These are phyloP conservation scores for Aspergillus pseudoglaucus DNA, from an alignment of 2,329 filamentous ascomycete genomes.

Conservation along the genomic window DNA sequence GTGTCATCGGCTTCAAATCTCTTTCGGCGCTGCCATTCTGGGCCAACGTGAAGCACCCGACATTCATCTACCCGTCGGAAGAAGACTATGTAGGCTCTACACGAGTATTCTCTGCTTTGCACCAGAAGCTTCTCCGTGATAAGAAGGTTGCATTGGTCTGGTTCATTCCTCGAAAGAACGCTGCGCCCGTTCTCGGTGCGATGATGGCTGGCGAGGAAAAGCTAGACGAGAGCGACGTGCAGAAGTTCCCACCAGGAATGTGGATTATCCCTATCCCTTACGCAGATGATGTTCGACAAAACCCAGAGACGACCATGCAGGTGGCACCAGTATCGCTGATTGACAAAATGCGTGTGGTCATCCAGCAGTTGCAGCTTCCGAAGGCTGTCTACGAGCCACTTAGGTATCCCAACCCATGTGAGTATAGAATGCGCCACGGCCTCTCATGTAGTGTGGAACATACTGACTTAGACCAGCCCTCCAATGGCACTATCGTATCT, in stretches of 20 bases:
- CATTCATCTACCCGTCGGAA: conserved; percentile 91
- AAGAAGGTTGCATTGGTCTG: conserved; percentile 81
- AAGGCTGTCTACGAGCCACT: conserved; percentile 75
- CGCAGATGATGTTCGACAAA: conserved; percentile 76
- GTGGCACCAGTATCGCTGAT: conserved; percentile 64
- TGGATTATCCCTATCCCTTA: conserved; percentile 87
- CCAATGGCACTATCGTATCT: conserved; percentile 95
- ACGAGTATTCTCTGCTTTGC: conserved; percentile 82
- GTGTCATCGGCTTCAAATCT: conserved; percentile 91
- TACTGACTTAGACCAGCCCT: conserved; percentile 45
- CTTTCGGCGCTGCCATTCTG: conserved; percentile 67
- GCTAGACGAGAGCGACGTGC: conserved; percentile 59
- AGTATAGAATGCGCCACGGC: conserved; percentile 6
- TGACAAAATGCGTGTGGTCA: conserved; percentile 72
- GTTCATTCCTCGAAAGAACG: conserved; percentile 78
- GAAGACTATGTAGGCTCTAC: conserved; percentile 85
- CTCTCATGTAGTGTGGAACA: too few relatives aligned
- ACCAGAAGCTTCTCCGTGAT: conserved; percentile 74
- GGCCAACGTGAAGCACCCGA: conserved; percentile 79
- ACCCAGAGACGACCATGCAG: conserved; percentile 56
- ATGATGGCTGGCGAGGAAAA: conserved; percentile 69
- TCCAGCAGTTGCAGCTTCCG: conserved; percentile 83
- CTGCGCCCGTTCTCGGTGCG: conserved; percentile 71
- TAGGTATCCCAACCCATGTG: conserved; percentile 78
- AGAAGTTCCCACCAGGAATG: conserved; percentile 71